These are phyloP conservation scores for Alternaria gansuensis DNA, from an alignment of 2,329 filamentous ascomycete genomes.

Conservation along the genomic window DNA sequence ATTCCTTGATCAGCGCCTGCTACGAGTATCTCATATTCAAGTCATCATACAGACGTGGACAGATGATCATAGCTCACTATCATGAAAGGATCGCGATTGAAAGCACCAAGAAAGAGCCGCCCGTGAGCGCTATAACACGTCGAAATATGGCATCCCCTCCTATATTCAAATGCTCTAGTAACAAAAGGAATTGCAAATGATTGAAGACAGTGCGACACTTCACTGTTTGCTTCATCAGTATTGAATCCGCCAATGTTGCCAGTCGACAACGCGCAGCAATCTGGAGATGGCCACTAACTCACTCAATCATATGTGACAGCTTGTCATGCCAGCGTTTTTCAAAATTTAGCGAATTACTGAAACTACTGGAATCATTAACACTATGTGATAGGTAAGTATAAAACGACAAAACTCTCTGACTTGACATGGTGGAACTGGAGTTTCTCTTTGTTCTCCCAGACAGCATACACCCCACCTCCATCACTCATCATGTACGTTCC, in stretches of 20 bases:
- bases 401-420: not conserved
- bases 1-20: too few relatives aligned
- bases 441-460: not conserved
- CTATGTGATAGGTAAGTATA: not conserved
- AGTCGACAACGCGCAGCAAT: not conserved
- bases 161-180: too few relatives aligned
- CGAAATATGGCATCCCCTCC: too few relatives aligned
- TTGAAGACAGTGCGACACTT: not conserved
- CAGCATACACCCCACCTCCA: not conserved
- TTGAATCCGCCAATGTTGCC: too few relatives aligned
- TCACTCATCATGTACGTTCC: constrained; percentile 1
- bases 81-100: too few relatives aligned
- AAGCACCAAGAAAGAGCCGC: too few relatives aligned
- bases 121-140: too few relatives aligned
- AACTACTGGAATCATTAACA: not conserved
- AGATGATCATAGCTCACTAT: too few relatives aligned
- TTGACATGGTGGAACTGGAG: not conserved
- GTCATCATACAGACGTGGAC: too few relatives aligned
- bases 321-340: not conserved
- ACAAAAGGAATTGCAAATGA: too few relatives aligned
- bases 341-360: not conserved
- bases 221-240: too few relatives aligned
- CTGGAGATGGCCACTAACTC: not conserved
- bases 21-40: too few relatives aligned
- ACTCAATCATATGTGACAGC: not conserved